Percentiles rank a stretch among this genome's conserved stretches.
Conservation (phyloP, 1,139 yeast species). For the Scheffersomyces stambukii region DNA sequence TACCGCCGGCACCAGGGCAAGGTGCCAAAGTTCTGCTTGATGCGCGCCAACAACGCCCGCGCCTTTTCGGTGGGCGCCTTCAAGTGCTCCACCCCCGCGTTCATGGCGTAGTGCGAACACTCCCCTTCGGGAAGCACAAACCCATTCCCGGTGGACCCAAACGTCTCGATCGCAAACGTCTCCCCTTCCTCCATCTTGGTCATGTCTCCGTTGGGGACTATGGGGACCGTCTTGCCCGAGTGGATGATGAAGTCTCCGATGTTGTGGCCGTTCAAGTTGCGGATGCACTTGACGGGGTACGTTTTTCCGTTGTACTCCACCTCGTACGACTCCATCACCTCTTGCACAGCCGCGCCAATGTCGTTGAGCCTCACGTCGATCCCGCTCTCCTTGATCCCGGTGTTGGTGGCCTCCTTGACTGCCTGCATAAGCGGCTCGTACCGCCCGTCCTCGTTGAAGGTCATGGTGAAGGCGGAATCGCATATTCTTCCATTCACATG, state of each 20-base stretch:
- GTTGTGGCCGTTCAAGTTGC: conserved; percentile 92
- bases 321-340: conserved; percentile 95
- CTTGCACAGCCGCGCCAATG: conserved; percentile 94
- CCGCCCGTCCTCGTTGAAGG: conserved; percentile 64
- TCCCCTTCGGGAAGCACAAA: conserved; percentile 85
- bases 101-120: conserved; percentile 86
- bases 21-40: conserved; percentile 83
- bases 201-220: conserved; percentile 86
- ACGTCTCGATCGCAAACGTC: conserved; percentile 95
- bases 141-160: conserved; percentile 95
- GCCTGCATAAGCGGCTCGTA: conserved; percentile 80
- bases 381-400: conserved; percentile 91
- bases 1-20: conserved; percentile 96
- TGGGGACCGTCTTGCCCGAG: conserved; percentile 95
- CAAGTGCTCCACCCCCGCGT: conserved; percentile 39
- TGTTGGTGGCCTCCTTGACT: conserved; percentile 87
- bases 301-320: conserved; percentile 84
- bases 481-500: conserved; percentile 95
- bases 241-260: conserved; percentile 82
- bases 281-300: conserved; percentile 81
- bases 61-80: conserved; percentile 62
- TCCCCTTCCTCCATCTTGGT: conserved; percentile 99
- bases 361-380: conserved; percentile 94
- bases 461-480: conserved; percentile 92
- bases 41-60: conserved; percentile 58